Conservation (phyloP, 805 yeast genomes). For the Naumovozyma baii region DNA sequence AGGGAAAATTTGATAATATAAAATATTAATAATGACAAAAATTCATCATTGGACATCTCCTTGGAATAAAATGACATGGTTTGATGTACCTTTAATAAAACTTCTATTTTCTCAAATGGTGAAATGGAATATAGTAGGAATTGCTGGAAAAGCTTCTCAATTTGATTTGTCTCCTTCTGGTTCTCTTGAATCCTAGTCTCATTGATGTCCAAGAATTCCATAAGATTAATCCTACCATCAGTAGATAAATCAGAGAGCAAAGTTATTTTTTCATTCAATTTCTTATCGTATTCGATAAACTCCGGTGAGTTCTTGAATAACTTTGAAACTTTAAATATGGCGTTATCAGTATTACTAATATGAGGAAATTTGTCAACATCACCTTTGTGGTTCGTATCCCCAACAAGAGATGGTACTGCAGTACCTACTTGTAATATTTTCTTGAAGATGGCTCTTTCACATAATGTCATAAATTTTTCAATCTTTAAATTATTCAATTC, state of each 20-base stretch:
- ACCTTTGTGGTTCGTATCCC: conserved; percentile 1
- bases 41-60: conserved; percentile 27
- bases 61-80: conserved; percentile 17
- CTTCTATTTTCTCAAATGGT: conserved; percentile 24
- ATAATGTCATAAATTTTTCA: conserved; percentile 24
- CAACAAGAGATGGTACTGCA: conserved; percentile 15
- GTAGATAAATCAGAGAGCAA: conserved; percentile 13
- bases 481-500: conserved; percentile 21
- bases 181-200: conserved; percentile 5
- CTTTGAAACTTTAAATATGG: conserved; percentile 13
- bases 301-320: conserved; percentile 28
- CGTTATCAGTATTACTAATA: not conserved
- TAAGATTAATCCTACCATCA: conserved; percentile 17
- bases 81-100: conserved; percentile 21
- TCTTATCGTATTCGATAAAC: conserved; percentile 22
- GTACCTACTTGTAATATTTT: conserved; percentile 27
- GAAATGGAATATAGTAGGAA: conserved; percentile 19
- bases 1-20: conserved; percentile 19
- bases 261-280: conserved; percentile 17
- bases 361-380: not conserved
- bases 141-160: conserved; percentile 12
- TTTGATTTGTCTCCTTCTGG: conserved; percentile 6
- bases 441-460: conserved; percentile 24
- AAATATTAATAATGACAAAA: conserved; percentile 24
- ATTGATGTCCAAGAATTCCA: conserved; percentile 20